phyloP scores from a whole-genome alignment of 2,329 filamentous ascomycete species.

The Penicillium sp. region DNA sequence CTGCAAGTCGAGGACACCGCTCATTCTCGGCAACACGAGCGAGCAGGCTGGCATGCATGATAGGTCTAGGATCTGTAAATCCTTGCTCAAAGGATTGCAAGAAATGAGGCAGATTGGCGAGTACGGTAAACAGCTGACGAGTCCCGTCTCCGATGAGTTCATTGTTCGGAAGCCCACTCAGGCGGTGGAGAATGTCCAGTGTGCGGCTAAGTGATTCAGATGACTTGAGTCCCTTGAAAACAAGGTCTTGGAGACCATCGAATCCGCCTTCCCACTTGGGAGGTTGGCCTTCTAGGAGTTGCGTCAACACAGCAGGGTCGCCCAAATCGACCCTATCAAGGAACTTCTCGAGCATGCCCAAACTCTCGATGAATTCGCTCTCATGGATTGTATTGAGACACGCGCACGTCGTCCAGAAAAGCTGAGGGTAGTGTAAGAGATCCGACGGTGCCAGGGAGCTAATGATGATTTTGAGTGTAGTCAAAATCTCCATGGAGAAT shows the following conservation, averaged over 20 bases:
- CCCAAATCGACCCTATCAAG: slow-evolving; percentile 79
- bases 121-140: slow-evolving; percentile 76
- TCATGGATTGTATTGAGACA: slow-evolving; percentile 97
- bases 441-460: slow-evolving; percentile 75
- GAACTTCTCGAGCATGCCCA: slow-evolving; percentile 86
- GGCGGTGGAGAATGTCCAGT: slow-evolving; percentile 70
- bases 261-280: slow-evolving; percentile 85
- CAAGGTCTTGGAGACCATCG: slow-evolving; percentile 76
- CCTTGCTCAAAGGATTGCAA: slow-evolving; percentile 72
- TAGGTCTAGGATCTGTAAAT: slow-evolving; percentile 53
- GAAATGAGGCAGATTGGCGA: slow-evolving; percentile 89
- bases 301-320: slow-evolving; percentile 63
- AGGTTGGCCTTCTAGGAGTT: slow-evolving; percentile 75
- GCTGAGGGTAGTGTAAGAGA: slow-evolving; percentile 82
- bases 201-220: slow-evolving; percentile 76
- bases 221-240: slow-evolving; percentile 90
- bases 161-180: slow-evolving; percentile 76
- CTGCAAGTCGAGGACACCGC: slow-evolving; percentile 63
- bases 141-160: slow-evolving; percentile 76
- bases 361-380: slow-evolving; percentile 83
- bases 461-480: slow-evolving; percentile 88
- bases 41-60: slow-evolving; percentile 66
- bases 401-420: slow-evolving; percentile 97
- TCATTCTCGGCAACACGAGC: slow-evolving; percentile 70
- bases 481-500: slow-evolving; percentile 96